These are phyloP conservation scores for Spathaspora girioi DNA, from an alignment of 805 yeast species.

Conservation along the genomic window DNA sequence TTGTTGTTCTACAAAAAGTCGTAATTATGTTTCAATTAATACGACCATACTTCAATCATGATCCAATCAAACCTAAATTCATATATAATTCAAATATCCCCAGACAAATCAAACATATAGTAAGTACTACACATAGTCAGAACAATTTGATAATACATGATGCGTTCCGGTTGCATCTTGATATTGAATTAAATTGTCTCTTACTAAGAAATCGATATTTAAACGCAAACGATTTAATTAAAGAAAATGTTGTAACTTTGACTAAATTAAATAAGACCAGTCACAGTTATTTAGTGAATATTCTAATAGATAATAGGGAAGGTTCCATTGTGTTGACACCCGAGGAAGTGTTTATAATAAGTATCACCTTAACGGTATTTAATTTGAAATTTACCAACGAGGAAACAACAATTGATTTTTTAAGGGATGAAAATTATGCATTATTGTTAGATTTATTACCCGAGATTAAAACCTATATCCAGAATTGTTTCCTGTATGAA, in stretches of 20 bases:
- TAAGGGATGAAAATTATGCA: slow-evolving; percentile 28
- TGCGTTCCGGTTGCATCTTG: slow-evolving; percentile 11
- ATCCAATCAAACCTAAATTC: slow-evolving; percentile 34
- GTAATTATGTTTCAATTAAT: background rate
- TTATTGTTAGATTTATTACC: slow-evolving; percentile 22
- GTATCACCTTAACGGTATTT: slow-evolving; percentile 19
- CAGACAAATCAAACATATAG: slow-evolving; percentile 12
- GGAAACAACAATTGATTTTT: slow-evolving; percentile 19
- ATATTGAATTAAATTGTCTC: slow-evolving; percentile 33
- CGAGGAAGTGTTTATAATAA: slow-evolving; percentile 33
- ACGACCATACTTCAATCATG: slow-evolving; percentile 11
- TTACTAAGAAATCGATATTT: slow-evolving; percentile 25
- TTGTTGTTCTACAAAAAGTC: background rate
- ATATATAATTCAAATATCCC: slow-evolving; percentile 35
- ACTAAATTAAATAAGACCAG: background rate
- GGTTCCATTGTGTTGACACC: slow-evolving; percentile 3
- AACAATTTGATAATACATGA: background rate
- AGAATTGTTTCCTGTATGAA: background rate
- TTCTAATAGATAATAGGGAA: background rate
- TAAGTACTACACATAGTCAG: background rate
- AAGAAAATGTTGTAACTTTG: slow-evolving; percentile 21
- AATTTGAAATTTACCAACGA: slow-evolving; percentile 18
- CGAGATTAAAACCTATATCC: slow-evolving; percentile 25
- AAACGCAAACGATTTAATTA: slow-evolving; percentile 30
- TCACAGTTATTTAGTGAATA: background rate